These are phyloP conservation scores for Aspergillus thermomutatus DNA, from an alignment of 2,329 filamentous ascomycete species.

Conservation along the genomic window DNA sequence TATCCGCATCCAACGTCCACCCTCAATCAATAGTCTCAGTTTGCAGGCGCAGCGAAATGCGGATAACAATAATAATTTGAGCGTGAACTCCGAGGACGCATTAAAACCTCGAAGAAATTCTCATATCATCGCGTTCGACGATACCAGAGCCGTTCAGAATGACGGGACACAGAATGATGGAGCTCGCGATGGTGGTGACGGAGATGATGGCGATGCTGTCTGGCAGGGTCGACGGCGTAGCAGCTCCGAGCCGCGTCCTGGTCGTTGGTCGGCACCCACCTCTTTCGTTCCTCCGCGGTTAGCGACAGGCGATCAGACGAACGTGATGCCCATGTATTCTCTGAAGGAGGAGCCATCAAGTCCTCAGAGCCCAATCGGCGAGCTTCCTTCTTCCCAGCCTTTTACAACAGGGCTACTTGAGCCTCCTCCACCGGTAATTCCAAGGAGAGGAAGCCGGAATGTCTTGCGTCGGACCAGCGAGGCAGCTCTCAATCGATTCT, in stretches of 20 bases:
- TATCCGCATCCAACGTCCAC: constrained; percentile 26
- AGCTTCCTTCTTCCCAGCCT: constrained; percentile 6
- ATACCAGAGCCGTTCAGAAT: not conserved
- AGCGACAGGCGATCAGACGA: constrained; percentile 14
- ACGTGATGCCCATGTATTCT: constrained; percentile 25
- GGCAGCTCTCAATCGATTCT: constrained; percentile 29
- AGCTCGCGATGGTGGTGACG: constrained; percentile 1
- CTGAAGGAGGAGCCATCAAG: constrained; percentile 32
- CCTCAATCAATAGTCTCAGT: constrained; percentile 8
- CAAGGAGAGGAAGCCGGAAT: constrained; percentile 16
- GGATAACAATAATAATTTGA: not conserved
- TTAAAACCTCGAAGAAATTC: not conserved
- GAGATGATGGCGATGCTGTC: constrained; percentile 25
- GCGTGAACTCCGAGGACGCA: not conserved
- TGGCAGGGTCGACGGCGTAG: constrained; percentile 36
- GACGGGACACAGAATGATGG: not conserved
- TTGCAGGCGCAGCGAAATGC: not conserved
- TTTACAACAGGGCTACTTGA: constrained; percentile 11
- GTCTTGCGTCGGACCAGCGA: constrained; percentile 32
- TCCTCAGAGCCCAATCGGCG: constrained; percentile 10
- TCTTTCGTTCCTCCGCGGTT: constrained; percentile 19
- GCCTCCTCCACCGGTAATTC: constrained; percentile 11
- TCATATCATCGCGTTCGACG: not conserved
- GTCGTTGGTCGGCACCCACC: constrained; percentile 29
- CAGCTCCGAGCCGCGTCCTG: constrained; percentile 39